phyloP scores from a whole-genome alignment of 2,329 filamentous ascomycete genomes.

The Dothistroma septosporum region DNA sequence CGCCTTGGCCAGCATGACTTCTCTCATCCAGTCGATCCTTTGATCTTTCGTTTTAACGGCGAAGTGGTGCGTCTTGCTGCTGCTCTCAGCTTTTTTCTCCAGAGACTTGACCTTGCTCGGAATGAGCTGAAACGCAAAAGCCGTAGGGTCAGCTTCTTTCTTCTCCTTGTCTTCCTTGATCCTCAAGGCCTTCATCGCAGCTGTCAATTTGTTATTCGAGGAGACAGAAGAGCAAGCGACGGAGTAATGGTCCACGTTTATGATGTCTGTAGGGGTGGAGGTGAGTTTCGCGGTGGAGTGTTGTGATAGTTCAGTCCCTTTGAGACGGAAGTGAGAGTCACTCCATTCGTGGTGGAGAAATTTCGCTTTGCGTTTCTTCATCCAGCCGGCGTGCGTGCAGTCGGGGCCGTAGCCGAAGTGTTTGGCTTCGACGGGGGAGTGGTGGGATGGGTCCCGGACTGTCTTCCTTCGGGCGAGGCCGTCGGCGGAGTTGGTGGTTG shows the following conservation, averaged over 20 bases:
- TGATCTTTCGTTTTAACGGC: slow-evolving; percentile 83
- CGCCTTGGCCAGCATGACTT: slow-evolving; percentile 86
- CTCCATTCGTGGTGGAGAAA: slow-evolving; percentile 92
- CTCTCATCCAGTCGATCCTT: slow-evolving; percentile 94
- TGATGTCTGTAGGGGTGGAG: slow-evolving; percentile 69
- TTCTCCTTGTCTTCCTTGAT: slow-evolving; percentile 51
- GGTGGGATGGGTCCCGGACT: slow-evolving; percentile 31
- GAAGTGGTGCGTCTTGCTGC: slow-evolving; percentile 81
- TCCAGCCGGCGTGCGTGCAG: slow-evolving; percentile 68
- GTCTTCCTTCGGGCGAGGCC: slow-evolving; percentile 8
- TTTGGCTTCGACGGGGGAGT: slow-evolving; percentile 28
- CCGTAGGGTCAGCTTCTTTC: slow-evolving; percentile 45
- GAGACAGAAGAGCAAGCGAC: slow-evolving; percentile 77
- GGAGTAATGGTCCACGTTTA: slow-evolving; percentile 85
- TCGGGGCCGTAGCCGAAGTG: slow-evolving; percentile 34
- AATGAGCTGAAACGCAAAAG: slow-evolving; percentile 82
- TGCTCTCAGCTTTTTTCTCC: slow-evolving; percentile 13
- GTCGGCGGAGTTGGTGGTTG: slow-evolving; percentile 25
- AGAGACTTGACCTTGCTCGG: slow-evolving; percentile 45
- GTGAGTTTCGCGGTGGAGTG: slow-evolving; percentile 52
- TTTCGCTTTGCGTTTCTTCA: slow-evolving; percentile 91
- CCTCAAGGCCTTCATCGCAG: slow-evolving; percentile 76
- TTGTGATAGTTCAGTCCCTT: slow-evolving; percentile 59
- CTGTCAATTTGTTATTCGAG: slow-evolving; percentile 73
- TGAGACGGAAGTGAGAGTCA: slow-evolving; percentile 83